Conservation (phyloP, 2,329 filamentous ascomycete species). For the Fusarium sp. region DNA sequence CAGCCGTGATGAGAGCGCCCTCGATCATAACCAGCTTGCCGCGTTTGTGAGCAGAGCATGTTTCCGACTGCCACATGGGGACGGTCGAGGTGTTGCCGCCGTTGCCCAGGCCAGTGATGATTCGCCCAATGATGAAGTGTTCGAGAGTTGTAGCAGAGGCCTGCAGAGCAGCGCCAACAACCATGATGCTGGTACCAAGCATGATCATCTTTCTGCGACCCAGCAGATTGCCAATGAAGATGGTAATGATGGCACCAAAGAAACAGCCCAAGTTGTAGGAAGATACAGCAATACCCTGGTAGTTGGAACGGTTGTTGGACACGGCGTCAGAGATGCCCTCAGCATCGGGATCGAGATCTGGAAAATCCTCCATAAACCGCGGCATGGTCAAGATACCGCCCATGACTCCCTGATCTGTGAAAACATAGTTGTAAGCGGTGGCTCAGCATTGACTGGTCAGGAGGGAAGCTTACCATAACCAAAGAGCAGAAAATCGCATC, state of each 20-base stretch:
- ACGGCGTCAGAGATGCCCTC: conserved; percentile 54
- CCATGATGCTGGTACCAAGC: conserved; percentile 71
- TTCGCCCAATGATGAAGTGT: conserved; percentile 72
- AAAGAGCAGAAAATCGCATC: conserved; percentile 79
- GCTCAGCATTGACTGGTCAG: not conserved
- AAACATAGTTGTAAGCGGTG: not conserved
- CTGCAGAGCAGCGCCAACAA: conserved; percentile 73
- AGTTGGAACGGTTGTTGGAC: conserved; percentile 62
- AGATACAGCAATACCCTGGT: conserved; percentile 70
- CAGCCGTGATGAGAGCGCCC: conserved; percentile 70
- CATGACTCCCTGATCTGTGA: conserved; percentile 81
- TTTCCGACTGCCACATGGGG: conserved; percentile 75
- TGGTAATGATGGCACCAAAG: conserved; percentile 75
- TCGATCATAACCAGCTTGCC: conserved; percentile 76
- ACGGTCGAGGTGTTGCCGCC: conserved; percentile 71
- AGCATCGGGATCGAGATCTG: conserved; percentile 64
- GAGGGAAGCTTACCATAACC: conserved; percentile 63
- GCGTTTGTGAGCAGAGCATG: conserved; percentile 69
- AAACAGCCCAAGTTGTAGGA: conserved; percentile 75
- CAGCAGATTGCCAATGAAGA: conserved; percentile 75
- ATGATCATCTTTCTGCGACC: conserved; percentile 73
- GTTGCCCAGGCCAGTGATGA: conserved; percentile 73
- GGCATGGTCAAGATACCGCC: conserved; percentile 80
- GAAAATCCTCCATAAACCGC: conserved; percentile 72
- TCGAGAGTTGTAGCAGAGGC: conserved; percentile 68